Base-by-base conservation (phyloP, 192 early-diverging fungal species). In the Entophlyctis luteolus region DNA sequence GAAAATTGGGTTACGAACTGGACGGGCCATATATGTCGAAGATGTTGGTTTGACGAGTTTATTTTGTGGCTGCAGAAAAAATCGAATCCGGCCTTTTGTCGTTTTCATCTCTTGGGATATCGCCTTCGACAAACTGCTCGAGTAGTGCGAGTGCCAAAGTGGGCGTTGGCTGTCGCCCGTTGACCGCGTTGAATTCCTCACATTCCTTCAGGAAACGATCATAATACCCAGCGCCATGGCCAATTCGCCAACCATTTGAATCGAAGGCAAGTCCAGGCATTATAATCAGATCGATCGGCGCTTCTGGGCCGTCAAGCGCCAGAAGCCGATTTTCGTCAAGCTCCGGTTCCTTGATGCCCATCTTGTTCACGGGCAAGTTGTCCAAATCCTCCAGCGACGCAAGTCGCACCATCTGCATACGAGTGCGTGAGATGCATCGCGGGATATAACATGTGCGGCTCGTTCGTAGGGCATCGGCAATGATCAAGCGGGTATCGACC, bases 1-100 rank as follows among this genome's bases (percentile, higher is more conserved):
- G 90, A 20, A 97, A 97, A 76, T 84, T 99, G 28, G 97, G 97
- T 22, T 99, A 93, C 71, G 81, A 89, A 72, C 80, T 99, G 31
- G 97, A 98, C 66, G 94, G 87, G 2, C 77, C 77, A 28, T 98
- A 98, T 75, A 96, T 98, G 94, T 93, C 92, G 47, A 98, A 98
- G 50, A 63, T 49, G 60, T 32, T 63, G 23, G 25, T 53, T 53
- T 53, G 4, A 53, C n/a, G 42, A 12, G 42, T n/a, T 45, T 45
- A 45, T 12, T 45, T 12, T n/a, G 42, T 10, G 42, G 34, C 65
- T 0, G 16, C 53, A 45, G n/a, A 6, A 10, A 67, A 10, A 22
- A 67, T 53, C 2, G 27, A 1, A 29, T 55, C 65, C 34, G 65
- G 65, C 35, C 47, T 67, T 37, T n/a, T 5, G 18, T 67, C 65